Evolutionary conservation across 306 rosid genomes (phyloP).

Genomic region (Hippophae rhamnoides): DNA sequence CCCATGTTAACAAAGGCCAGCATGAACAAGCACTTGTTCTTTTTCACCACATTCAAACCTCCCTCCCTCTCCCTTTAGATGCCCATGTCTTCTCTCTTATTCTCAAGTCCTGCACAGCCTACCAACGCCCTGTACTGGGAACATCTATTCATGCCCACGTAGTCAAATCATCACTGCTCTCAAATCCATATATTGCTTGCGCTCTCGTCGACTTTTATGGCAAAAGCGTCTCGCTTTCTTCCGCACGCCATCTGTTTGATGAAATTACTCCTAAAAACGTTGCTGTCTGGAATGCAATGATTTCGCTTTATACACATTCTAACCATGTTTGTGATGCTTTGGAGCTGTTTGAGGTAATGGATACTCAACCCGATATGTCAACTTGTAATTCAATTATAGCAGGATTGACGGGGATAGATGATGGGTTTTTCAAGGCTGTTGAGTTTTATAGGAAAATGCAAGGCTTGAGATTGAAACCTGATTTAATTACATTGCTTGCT

Average conservation of each 20-base stretch:
- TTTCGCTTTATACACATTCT: slow-evolving; percentile 38
- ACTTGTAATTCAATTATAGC: slow-evolving; percentile 57
- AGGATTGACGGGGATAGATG: slow-evolving; percentile 22
- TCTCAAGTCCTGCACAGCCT: slow-evolving; percentile 67
- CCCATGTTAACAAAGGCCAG: slow-evolving; percentile 36
- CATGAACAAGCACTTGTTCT: slow-evolving; percentile 47
- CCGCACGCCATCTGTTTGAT: slow-evolving; percentile 54
- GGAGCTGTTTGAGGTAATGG: slow-evolving; percentile 39
- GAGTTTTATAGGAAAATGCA: slow-evolving; percentile 42
- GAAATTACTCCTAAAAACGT: slow-evolving; percentile 46
- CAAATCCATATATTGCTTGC: slow-evolving; percentile 42
- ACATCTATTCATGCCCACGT: slow-evolving; percentile 55
- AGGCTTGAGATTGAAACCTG: slow-evolving; percentile 29
- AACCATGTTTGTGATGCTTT: slow-evolving; percentile 27
- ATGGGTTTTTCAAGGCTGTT: slow-evolving; percentile 37
- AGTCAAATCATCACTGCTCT: slow-evolving; percentile 37
- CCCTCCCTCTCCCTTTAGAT: slow-evolving; percentile 41
- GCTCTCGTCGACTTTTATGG: slow-evolving; percentile 59
- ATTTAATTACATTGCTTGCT: slow-evolving; percentile 54
- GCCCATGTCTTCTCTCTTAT: slow-evolving; percentile 70
- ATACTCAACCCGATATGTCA: slow-evolving; percentile 36
- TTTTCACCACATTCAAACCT: slow-evolving; percentile 56
- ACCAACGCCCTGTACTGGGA: slow-evolving; percentile 41
- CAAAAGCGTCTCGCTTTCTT: slow-evolving; percentile 30
- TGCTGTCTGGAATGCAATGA: slow-evolving; percentile 60